phyloP scores from a whole-genome alignment of 2,329 filamentous ascomycete species.

The Alternaria triticimaculans region DNA sequence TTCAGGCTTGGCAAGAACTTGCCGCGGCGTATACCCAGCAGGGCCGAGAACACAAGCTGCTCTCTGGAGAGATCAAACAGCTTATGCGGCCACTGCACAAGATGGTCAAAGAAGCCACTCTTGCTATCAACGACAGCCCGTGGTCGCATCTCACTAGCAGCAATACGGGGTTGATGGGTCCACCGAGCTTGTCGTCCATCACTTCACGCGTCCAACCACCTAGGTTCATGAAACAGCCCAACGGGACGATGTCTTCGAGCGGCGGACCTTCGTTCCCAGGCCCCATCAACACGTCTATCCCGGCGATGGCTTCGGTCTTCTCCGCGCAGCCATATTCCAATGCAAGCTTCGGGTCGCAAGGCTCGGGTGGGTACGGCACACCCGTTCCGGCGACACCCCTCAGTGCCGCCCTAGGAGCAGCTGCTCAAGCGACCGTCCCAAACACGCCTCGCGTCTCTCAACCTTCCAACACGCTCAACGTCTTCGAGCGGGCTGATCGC shows the following conservation, averaged over 20 bases:
- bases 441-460: constrained; percentile 55
- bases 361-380: constrained; percentile 56
- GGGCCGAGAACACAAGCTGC: constrained; percentile 53
- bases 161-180: constrained; percentile 34
- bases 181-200: constrained; percentile 43
- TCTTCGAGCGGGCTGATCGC: constrained; percentile 46
- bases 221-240: constrained; percentile 35
- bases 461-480: constrained; percentile 38
- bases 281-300: constrained; percentile 47
- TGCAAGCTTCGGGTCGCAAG: constrained; percentile 34
- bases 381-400: constrained; percentile 84
- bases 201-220: constrained; percentile 46
- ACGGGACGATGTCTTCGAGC: constrained; percentile 30
- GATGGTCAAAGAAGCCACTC: constrained; percentile 79
- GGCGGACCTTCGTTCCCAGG: constrained; percentile 40
- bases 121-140: constrained; percentile 71
- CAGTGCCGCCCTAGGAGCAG: constrained; percentile 86
- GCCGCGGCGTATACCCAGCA: constrained; percentile 52
- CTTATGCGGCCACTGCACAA: constrained; percentile 82
- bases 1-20: constrained; percentile 70
- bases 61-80: constrained; percentile 71
- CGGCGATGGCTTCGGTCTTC: constrained; percentile 37
- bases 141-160: constrained; percentile 64
- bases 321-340: constrained; percentile 37
- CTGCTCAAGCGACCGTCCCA: constrained; percentile 87